These are phyloP conservation scores for Melanomma pulvis-pyrius DNA, from an alignment of 495 filamentous ascomycete species.

Conservation along the genomic window DNA sequence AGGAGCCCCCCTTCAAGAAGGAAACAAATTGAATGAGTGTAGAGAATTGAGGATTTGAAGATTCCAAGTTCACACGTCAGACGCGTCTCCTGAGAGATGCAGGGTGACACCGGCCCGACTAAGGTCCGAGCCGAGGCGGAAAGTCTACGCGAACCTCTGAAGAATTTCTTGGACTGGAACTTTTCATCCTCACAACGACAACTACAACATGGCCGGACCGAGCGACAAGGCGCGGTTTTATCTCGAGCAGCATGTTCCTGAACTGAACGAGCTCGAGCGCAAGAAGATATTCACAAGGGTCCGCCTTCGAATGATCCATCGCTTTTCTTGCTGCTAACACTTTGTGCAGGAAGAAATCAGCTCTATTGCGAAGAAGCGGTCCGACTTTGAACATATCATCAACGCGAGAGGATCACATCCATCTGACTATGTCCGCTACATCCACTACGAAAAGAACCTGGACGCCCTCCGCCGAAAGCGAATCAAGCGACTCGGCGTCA, in stretches of 20 bases:
- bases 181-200: too few relatives aligned
- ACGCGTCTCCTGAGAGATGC: slow-evolving; percentile 21
- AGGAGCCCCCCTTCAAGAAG: slow-evolving; percentile 25
- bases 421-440: slow-evolving; percentile 81
- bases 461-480: slow-evolving; percentile 80
- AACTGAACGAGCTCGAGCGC: slow-evolving; percentile 83
- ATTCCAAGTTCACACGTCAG: not conserved
- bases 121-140: slow-evolving; percentile 20
- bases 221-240: slow-evolving; percentile 95
- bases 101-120: not conserved
- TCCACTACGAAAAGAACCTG: slow-evolving; percentile 87
- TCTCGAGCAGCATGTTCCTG: slow-evolving; percentile 85
- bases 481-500: slow-evolving; percentile 75
- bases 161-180: not conserved
- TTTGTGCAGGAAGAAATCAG: slow-evolving; percentile 75
- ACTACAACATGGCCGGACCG: slow-evolving; percentile 69
- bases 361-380: slow-evolving; percentile 83
- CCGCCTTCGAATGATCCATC: not conserved
- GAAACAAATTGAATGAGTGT: slow-evolving; percentile 44
- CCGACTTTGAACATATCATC: slow-evolving; percentile 89
- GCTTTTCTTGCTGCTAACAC: slow-evolving; percentile 11
- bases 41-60: slow-evolving; percentile 7
- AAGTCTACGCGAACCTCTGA: too few relatives aligned
- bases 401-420: slow-evolving; percentile 76
- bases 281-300: slow-evolving; percentile 87